phyloP scores from a whole-genome alignment of 2,329 filamentous ascomycete species.

The Aspergillus jensenii region DNA sequence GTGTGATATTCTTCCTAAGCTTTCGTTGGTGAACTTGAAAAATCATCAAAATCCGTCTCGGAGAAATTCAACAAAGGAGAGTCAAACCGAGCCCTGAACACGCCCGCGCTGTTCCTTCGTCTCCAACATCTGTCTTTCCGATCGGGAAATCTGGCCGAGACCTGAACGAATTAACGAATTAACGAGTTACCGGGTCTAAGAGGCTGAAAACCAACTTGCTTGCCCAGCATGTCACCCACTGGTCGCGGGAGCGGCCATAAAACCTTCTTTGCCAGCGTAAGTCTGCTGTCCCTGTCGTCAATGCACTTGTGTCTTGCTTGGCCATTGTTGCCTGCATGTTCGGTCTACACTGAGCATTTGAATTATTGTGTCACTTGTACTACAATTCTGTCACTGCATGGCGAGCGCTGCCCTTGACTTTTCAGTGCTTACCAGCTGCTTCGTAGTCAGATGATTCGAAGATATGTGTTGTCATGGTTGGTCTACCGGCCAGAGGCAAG shows the following conservation, averaged over 20 bases:
- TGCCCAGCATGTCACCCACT: conserved; percentile 30
- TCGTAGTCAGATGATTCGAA: conserved; percentile 92
- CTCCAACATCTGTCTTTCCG: conserved; percentile 6
- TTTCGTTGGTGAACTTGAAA: conserved; percentile 2
- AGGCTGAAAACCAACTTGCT: background rate
- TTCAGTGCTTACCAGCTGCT: conserved; percentile 9
- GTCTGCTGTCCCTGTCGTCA: conserved; percentile 14
- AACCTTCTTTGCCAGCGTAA: conserved; percentile 38
- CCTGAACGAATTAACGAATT: background rate
- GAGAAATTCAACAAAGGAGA: background rate
- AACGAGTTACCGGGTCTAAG: background rate
- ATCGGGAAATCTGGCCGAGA: conserved; percentile 21
- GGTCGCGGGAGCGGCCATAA: conserved; percentile 34
- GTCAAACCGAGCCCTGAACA: background rate
- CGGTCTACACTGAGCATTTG: background rate
- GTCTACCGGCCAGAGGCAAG: conserved; percentile 91
- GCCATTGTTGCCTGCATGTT: background rate
- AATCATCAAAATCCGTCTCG: background rate
- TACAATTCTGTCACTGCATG: background rate
- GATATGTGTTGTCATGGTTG: conserved; percentile 99
- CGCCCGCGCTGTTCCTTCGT: background rate
- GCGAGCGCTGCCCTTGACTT: background rate
- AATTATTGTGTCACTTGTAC: background rate
- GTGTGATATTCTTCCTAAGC: conserved; percentile 10
- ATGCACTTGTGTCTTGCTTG: background rate